A percentile compares a stretch with the other conserved stretches of the same genome.
Evolutionary conservation across 2,329 filamentous ascomycete genomes (phyloP).

Genomic region (Microsporum canis): DNA sequence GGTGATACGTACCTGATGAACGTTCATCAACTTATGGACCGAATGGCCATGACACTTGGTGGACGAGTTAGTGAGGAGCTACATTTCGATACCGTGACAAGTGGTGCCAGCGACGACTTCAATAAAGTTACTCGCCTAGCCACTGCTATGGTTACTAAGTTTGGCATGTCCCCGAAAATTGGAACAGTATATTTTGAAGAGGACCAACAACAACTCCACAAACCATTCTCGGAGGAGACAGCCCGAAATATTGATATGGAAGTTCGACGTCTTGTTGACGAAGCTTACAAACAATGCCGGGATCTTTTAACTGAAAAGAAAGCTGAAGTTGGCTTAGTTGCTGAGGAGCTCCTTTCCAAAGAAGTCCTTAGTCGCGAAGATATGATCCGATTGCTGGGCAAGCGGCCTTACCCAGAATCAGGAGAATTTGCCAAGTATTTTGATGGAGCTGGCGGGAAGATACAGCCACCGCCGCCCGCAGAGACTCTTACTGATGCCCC

Average conservation of each 20-base stretch:
- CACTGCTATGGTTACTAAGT: constrained; percentile 97
- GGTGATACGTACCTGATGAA: constrained; percentile 90
- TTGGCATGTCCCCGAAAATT: constrained; percentile 93
- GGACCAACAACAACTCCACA: constrained; percentile 70
- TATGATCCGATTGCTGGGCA: constrained; percentile 77
- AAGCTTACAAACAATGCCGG: constrained; percentile 84
- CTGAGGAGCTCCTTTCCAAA: constrained; percentile 84
- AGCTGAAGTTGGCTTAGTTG: constrained; percentile 74
- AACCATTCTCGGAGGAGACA: constrained; percentile 92
- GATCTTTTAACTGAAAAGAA: constrained; percentile 76
- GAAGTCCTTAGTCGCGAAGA: constrained; percentile 87
- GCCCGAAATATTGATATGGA: constrained; percentile 85
- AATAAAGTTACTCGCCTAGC: constrained; percentile 96
- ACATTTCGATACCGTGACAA: constrained; percentile 93
- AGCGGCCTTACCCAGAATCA: constrained; percentile 69
- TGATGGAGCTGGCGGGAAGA: constrained; percentile 37
- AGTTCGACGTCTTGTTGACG: constrained; percentile 80
- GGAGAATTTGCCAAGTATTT: constrained; percentile 96
- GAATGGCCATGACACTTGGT: constrained; percentile 98
- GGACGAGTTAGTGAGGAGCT: constrained; percentile 92
- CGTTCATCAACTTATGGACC: constrained; percentile 90
- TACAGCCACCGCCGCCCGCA: constrained; percentile 14
- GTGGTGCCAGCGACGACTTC: constrained; percentile 91
- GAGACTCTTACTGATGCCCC: constrained; percentile 6
- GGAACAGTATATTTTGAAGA: constrained; percentile 85